Percentiles rank a stretch among this genome's conserved stretches.
These are phyloP conservation scores for Cardamine resedifolia DNA, from an alignment of 345 rosid genomes.

Conservation along the genomic window DNA sequence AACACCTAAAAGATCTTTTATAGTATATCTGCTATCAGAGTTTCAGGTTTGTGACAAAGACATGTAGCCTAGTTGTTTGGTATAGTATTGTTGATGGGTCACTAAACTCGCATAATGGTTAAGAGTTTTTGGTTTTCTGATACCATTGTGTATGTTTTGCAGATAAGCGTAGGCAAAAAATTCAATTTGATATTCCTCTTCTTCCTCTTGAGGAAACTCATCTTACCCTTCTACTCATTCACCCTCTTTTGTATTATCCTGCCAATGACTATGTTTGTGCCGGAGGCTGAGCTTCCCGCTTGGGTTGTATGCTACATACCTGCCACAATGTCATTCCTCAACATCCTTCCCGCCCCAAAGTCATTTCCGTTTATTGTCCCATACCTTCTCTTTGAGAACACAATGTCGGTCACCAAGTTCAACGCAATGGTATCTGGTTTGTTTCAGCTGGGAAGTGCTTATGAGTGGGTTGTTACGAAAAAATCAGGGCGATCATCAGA, in stretches of 20 bases:
- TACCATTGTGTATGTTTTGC: slow-evolving; percentile 34
- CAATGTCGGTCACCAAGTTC: slow-evolving; percentile 97
- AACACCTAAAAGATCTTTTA: not conserved
- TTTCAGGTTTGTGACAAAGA: not conserved
- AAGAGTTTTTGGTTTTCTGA: slow-evolving; percentile 5
- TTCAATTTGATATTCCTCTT: slow-evolving; percentile 92
- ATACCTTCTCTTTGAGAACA: slow-evolving; percentile 93
- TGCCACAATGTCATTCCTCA: slow-evolving; percentile 93
- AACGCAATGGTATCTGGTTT: slow-evolving; percentile 92
- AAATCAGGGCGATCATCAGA: slow-evolving; percentile 95
- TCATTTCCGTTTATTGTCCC: slow-evolving; percentile 96
- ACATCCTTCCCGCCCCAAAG: slow-evolving; percentile 89
- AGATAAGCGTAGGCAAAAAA: slow-evolving; percentile 81
- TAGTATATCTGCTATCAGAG: not conserved
- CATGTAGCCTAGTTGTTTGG: not conserved
- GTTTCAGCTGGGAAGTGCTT: slow-evolving; percentile 95
- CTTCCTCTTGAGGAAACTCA: slow-evolving; percentile 79
- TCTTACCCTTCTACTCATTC: slow-evolving; percentile 90
- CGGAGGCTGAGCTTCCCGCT: slow-evolving; percentile 85
- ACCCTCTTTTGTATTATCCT: slow-evolving; percentile 92
- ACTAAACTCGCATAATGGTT: not conserved
- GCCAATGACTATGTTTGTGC: slow-evolving; percentile 95
- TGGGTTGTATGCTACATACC: slow-evolving; percentile 98
- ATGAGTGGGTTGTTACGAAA: slow-evolving; percentile 95
- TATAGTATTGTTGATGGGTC: not conserved